Conservation (phyloP, 495 filamentous ascomycete genomes). For the Monascus purpureus region DNA sequence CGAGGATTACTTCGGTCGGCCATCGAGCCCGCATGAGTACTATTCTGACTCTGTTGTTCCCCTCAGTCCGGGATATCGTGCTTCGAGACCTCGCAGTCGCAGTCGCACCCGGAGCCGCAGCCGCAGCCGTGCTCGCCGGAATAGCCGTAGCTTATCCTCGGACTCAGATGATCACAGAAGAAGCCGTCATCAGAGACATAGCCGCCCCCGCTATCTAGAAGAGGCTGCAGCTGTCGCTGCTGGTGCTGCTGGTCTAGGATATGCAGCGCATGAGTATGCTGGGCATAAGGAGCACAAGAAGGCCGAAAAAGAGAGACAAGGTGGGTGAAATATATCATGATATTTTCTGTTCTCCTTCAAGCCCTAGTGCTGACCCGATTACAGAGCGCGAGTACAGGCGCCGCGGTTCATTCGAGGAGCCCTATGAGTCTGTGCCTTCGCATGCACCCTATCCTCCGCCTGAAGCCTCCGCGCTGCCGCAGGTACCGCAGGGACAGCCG, state of each 20-base stretch:
- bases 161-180: conserved; percentile 26
- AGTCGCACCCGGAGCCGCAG: conserved; percentile 23
- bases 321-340: too few species aligned
- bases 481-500: not conserved
- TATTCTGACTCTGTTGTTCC: conserved; percentile 28
- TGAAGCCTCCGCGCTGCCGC: conserved; percentile 6
- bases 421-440: conserved; percentile 28
- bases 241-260: conserved; percentile 59
- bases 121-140: conserved; percentile 22
- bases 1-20: conserved; percentile 37
- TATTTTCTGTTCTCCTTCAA: too few species aligned
- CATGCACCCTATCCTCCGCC: conserved; percentile 18
- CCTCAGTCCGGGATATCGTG: conserved; percentile 25
- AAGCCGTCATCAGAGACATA: conserved; percentile 31
- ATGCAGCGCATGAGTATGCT: conserved; percentile 53
- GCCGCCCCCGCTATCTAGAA: conserved; percentile 50
- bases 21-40: conserved; percentile 23
- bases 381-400: conserved; percentile 23
- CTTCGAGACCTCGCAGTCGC: conserved; percentile 14
- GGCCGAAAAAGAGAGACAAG: conserved; percentile 22
- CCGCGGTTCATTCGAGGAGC: conserved; percentile 26
- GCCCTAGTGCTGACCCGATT: too few species aligned
- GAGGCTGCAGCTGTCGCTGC: conserved; percentile 55
- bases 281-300: conserved; percentile 52
- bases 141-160: conserved; percentile 30